A percentile compares a stretch with the other conserved stretches of the same genome.
phyloP scores from a whole-genome alignment of 2,329 filamentous ascomycete species.

The Trichoderma sp. region DNA sequence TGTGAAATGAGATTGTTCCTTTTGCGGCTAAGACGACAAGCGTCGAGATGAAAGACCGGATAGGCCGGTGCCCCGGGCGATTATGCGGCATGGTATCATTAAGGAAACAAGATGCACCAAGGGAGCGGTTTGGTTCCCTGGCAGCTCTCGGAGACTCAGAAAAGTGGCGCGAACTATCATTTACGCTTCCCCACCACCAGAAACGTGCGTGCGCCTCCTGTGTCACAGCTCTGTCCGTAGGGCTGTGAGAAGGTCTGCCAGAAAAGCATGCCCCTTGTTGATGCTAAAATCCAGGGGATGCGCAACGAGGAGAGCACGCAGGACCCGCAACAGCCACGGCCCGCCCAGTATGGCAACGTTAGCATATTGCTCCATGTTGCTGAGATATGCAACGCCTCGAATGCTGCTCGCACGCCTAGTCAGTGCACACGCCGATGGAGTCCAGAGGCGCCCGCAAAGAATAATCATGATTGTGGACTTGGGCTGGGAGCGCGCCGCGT shows the following conservation, averaged over 20 bases:
- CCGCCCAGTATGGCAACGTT: not conserved
- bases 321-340: not conserved
- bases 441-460: constrained; percentile 9
- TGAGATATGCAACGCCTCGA: not conserved
- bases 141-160: not conserved
- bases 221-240: constrained; percentile 18
- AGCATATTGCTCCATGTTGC: not conserved
- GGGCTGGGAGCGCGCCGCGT: constrained; percentile 6
- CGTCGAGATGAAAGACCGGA: not conserved
- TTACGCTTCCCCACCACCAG: constrained; percentile 14
- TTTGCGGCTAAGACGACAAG: not conserved
- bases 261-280: constrained; percentile 1
- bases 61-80: constrained; percentile 10
- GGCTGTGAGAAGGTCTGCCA: constrained; percentile 13
- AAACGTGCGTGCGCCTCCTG: constrained; percentile 18
- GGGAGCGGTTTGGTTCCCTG: not conserved
- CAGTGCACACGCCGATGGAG: constrained; percentile 6
- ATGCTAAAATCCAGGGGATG: not conserved
- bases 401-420: not conserved
- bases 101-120: not conserved
- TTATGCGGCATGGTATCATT: constrained; percentile 15
- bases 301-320: not conserved
- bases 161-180: constrained; percentile 23
- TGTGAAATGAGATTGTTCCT: not conserved
- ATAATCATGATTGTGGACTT: constrained; percentile 16